These are phyloP conservation scores for Pezizomycotina sp. DNA, from an alignment of 2,329 filamentous ascomycete species.

Conservation along the genomic window DNA sequence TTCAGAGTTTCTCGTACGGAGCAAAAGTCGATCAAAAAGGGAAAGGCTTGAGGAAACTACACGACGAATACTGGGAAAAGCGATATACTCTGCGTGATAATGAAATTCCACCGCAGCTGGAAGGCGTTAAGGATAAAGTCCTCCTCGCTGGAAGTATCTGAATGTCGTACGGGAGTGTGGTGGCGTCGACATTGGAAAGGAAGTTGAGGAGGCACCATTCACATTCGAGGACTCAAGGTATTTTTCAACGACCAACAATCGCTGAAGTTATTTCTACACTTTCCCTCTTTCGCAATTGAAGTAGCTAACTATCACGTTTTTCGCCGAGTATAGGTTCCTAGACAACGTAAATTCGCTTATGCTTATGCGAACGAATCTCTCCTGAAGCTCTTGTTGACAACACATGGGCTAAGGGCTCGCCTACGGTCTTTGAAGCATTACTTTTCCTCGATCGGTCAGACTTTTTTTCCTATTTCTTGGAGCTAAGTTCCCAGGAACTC, in stretches of 20 bases:
- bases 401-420: conserved; percentile 73
- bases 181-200: conserved; percentile 82
- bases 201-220: conserved; percentile 69
- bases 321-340: conserved; percentile 47
- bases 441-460: conserved; percentile 97
- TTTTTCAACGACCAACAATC: background rate
- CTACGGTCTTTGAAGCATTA: conserved; percentile 92
- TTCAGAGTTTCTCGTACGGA: conserved; percentile 87
- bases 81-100: conserved; percentile 86
- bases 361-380: conserved; percentile 89
- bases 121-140: conserved; percentile 83
- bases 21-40: too few species aligned
- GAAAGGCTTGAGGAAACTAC: conserved; percentile 87
- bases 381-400: conserved; percentile 76
- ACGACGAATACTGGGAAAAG: conserved; percentile 98
- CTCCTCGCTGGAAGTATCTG: conserved; percentile 91
- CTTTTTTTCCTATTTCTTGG: conserved; percentile 95
- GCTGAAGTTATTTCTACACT: background rate
- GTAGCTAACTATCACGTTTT: background rate
- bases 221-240: conserved; percentile 64
- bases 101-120: conserved; percentile 80
- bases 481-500: conserved; percentile 74
- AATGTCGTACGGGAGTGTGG: conserved; percentile 96
- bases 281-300: background rate
- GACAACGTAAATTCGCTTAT: conserved; percentile 95